Evolutionary conservation across 352 stramenopile species (phyloP), one percentile per base, ranked within the genome.

Genomic region (Aphanomyces cochlioides): DNA sequence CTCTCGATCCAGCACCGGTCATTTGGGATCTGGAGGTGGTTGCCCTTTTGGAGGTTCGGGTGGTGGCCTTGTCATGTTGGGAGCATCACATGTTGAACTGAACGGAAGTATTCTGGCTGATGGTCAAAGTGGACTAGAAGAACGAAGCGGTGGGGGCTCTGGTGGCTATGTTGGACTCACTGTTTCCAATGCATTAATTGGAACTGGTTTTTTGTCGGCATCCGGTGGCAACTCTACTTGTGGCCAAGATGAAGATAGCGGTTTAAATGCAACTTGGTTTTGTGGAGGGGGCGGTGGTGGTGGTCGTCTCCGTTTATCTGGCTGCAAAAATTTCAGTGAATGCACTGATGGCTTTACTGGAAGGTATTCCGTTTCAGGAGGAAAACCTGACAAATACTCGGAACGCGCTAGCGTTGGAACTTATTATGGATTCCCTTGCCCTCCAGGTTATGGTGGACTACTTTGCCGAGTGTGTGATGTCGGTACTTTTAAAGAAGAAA

Each of bases 351-450:
- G 69, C 12, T 93, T 93, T 75, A 83, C 87, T 38, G 85, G 85
- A 10, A 90, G 89, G 48, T 93, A 93, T 69, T 90, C 84, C 7
- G 85, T 93, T 3, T 73, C 76, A n/a, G 85, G 85, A 13, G 85
- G 85, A 43, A 63, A 76, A 4, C 85, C 80, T 5, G 80, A 78
- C 0, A 56, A 76, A 15, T 47, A 63, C 3, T 75, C 56, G 43
- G 39, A 59, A 6, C 73, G 65, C 3, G 59, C 53, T 7, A 47
- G 38, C 66, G 67, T 47, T 58, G 85, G 85, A 1, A 81, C 83
- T 21, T 93, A 91, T 58, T 90, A 90, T 60, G 84, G 85, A 0
- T 93, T 93, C 47, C 85, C 85, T n/a, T 93, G 85, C 47, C 78
- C 83, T 21, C 85, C 85, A 39, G 85, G 85, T 4, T 90, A 81